A percentile compares a stretch with the other conserved stretches of the same genome.
Conservation (phyloP, 2,329 filamentous ascomycete genomes). For the Fusarium liriodendri region DNA sequence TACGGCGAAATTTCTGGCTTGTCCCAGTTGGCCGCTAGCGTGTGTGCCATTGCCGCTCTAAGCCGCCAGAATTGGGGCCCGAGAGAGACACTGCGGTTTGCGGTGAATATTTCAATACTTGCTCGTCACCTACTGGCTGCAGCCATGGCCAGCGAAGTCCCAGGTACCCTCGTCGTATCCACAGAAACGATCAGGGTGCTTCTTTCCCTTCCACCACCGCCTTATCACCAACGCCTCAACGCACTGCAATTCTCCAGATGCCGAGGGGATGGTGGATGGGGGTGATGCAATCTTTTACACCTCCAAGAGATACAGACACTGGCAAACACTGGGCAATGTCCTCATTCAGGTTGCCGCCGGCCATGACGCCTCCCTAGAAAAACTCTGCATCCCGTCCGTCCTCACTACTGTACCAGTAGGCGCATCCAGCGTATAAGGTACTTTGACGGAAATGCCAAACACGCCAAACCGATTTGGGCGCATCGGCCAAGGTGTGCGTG, state of each 20-base stretch:
- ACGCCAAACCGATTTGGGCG: conserved; percentile 19
- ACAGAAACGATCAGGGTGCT: conserved; percentile 23
- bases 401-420: background rate
- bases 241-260: conserved; percentile 2
- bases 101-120: conserved; percentile 32
- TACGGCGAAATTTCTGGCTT: conserved; percentile 37
- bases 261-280: conserved; percentile 6
- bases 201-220: conserved; percentile 13
- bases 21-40: conserved; percentile 37
- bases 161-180: conserved; percentile 41
- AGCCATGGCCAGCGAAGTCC: conserved; percentile 18
- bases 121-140: conserved; percentile 35
- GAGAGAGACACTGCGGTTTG: conserved; percentile 28
- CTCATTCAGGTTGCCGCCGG: conserved; percentile 20
- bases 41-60: conserved; percentile 45
- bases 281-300: background rate
- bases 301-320: background rate
- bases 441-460: conserved; percentile 10
- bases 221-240: background rate
- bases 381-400: conserved; percentile 16
- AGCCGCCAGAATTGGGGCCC: conserved; percentile 41
- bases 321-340: conserved; percentile 1
- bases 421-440: conserved; percentile 23
- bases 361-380: conserved; percentile 20
- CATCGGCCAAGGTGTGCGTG: conserved; percentile 27